A percentile compares a stretch with the other conserved stretches of the same genome.
Conservation (phyloP, 208 protist genomes). For the Crithidia thermophila region DNA sequence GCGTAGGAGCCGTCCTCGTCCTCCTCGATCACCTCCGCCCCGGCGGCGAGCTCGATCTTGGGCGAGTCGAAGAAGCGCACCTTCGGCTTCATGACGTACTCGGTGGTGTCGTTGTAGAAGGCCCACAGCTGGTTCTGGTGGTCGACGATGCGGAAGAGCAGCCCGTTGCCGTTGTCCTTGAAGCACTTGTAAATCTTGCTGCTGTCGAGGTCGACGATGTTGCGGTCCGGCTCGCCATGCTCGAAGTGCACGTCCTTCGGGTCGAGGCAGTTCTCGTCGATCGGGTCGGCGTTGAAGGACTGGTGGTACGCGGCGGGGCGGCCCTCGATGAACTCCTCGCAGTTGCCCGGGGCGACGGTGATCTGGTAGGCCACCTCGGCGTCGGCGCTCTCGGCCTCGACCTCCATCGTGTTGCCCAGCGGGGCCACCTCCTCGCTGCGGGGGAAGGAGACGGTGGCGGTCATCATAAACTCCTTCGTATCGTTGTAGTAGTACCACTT, state of each 20-base stretch:
- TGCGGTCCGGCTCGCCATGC: slow-evolving; percentile 53
- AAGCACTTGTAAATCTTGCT: slow-evolving; percentile 77
- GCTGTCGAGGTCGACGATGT: slow-evolving; percentile 33
- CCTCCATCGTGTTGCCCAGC: slow-evolving; percentile 60
- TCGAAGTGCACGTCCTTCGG: slow-evolving; percentile 47
- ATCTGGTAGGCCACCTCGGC: slow-evolving; percentile 47
- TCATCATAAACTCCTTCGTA: slow-evolving; percentile 75
- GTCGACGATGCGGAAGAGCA: slow-evolving; percentile 87
- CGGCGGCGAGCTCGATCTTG: slow-evolving; percentile 37
- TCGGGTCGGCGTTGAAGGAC: slow-evolving; percentile 64
- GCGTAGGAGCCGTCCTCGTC: slow-evolving; percentile 47
- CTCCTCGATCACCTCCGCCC: slow-evolving; percentile 41
- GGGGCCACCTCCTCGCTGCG: slow-evolving; percentile 47
- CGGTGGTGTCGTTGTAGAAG: slow-evolving; percentile 86
- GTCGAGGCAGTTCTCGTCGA: slow-evolving; percentile 48
- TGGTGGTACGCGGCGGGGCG: slow-evolving; percentile 52
- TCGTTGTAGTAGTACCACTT: slow-evolving; percentile 90
- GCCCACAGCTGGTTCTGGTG: slow-evolving; percentile 57
- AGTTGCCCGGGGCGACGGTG: slow-evolving; percentile 54
- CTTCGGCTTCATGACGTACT: slow-evolving; percentile 69
- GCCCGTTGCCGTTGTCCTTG: slow-evolving; percentile 69
- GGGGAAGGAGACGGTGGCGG: slow-evolving; percentile 62
- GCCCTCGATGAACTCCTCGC: slow-evolving; percentile 67
- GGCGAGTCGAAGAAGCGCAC: slow-evolving; percentile 54
- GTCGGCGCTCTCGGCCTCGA: slow-evolving; percentile 33